A percentile compares a stretch with the other conserved stretches of the same genome.
phyloP scores from a whole-genome alignment of 495 filamentous ascomycete species.

The Cetradonia linearis region DNA sequence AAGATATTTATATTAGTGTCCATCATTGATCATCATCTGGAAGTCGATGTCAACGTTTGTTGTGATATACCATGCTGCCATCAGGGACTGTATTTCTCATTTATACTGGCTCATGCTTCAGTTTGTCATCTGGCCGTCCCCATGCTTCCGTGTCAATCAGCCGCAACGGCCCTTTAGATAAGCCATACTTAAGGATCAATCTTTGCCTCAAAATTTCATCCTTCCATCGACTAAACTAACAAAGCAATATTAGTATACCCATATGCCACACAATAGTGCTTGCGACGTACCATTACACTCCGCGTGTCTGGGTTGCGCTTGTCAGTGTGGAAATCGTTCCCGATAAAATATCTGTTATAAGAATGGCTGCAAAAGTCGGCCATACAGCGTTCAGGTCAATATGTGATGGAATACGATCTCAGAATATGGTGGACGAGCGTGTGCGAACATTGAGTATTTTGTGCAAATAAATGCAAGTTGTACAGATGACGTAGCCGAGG shows the following conservation, averaged over 20 bases:
- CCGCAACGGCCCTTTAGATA: not conserved
- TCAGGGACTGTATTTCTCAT: not conserved
- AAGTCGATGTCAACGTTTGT: not conserved
- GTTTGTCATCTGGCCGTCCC: not conserved
- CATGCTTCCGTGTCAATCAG: not conserved
- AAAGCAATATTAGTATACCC: not conserved
- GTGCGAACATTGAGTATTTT: not conserved
- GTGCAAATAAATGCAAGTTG: not conserved
- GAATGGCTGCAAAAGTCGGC: not conserved
- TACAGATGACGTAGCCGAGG: conserved; percentile 1
- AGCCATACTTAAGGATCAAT: not conserved
- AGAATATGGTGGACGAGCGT: not conserved
- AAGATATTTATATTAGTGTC: not conserved
- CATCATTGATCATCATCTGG: not conserved
- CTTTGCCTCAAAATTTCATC: not conserved
- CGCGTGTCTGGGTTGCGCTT: not conserved
- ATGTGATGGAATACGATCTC: not conserved
- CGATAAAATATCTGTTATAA: not conserved
- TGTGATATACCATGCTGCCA: not conserved
- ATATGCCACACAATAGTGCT: not conserved
- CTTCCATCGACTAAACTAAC: not conserved
- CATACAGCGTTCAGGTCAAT: not conserved
- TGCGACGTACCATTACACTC: not conserved
- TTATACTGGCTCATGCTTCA: not conserved
- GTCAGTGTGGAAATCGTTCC: not conserved